Conservation (phyloP, 2,329 filamentous ascomycete genomes). For the Pseudogymnoascus sp. region DNA sequence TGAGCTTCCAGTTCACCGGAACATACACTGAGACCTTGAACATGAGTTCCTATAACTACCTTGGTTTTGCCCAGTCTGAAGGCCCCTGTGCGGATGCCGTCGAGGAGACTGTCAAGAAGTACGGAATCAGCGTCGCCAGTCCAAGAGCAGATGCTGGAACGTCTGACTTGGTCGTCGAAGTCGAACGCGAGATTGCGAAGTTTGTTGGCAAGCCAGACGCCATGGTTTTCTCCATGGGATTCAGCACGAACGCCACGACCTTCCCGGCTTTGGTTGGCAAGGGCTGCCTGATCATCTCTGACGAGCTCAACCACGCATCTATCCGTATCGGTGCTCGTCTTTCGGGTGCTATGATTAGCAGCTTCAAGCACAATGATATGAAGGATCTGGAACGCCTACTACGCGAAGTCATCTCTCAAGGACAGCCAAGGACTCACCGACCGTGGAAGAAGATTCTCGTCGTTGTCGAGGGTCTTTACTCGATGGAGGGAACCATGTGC, state of each 20-base stretch:
- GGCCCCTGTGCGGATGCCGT: slow-evolving; percentile 91
- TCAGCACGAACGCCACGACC: slow-evolving; percentile 86
- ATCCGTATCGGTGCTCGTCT: slow-evolving; percentile 92
- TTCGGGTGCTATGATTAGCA: slow-evolving; percentile 87
- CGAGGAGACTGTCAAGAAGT: slow-evolving; percentile 75
- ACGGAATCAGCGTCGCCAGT: slow-evolving; percentile 75
- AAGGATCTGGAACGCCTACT: slow-evolving; percentile 73
- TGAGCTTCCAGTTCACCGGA: slow-evolving; percentile 79
- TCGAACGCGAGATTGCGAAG: slow-evolving; percentile 77
- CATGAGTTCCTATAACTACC: slow-evolving; percentile 99
- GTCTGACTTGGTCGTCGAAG: slow-evolving; percentile 77
- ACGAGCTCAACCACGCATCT: slow-evolving; percentile 95
- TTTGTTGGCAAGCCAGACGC: slow-evolving; percentile 92
- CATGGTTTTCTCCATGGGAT: slow-evolving; percentile 99
- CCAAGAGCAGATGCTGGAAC: slow-evolving; percentile 79
- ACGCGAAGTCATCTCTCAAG: slow-evolving; percentile 88
- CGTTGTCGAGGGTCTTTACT: slow-evolving; percentile 93
- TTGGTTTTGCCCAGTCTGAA: slow-evolving; percentile 95
- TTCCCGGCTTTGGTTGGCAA: slow-evolving; percentile 91
- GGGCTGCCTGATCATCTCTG: slow-evolving; percentile 88
- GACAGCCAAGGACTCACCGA: slow-evolving; percentile 93
- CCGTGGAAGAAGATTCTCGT: slow-evolving; percentile 99
- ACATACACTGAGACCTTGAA: slow-evolving; percentile 92
- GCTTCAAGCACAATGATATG: slow-evolving; percentile 99
- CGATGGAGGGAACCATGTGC: slow-evolving; percentile 98